Conservation (phyloP, 192 early-diverging fungal species). For the Coemansia sp. region DNA sequence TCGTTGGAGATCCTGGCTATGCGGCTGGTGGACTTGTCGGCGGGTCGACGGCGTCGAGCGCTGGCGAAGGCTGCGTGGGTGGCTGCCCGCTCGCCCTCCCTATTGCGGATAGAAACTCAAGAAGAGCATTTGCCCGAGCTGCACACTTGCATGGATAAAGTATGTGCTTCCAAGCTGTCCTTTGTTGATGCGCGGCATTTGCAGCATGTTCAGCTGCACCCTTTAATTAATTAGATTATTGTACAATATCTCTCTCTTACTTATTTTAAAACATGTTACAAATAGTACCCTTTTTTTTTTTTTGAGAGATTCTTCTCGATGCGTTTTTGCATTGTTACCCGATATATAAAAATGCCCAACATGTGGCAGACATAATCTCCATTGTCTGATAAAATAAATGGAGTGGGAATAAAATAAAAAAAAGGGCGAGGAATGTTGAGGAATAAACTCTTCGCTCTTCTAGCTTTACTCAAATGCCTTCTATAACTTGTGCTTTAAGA, state of each 20-base stretch:
- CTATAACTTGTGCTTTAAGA: no score
- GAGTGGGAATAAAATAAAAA: no score
- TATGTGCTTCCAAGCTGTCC: conserved; percentile 4
- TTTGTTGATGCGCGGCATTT: conserved; percentile 2
- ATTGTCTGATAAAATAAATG: no score
- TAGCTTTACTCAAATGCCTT: no score
- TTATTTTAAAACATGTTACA: not conserved
- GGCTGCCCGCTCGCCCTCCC: conserved; percentile 19
- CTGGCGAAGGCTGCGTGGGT: conserved; percentile 25
- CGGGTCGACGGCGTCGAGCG: conserved; percentile 4
- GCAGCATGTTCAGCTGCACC: not conserved
- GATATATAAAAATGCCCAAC: no score
- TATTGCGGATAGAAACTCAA: conserved; percentile 22
- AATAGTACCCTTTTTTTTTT: not conserved
- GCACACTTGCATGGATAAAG: conserved; percentile 5
- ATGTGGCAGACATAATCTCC: no score
- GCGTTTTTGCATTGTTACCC: no score
- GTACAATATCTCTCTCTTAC: no score
- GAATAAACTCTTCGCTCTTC: no score
- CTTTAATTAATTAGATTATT: not conserved
- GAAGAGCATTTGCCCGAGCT: conserved; percentile 9
- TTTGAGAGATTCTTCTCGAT: no score
- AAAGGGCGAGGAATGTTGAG: no score
- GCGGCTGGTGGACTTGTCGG: conserved; percentile 8
- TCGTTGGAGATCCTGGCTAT: conserved; percentile 14